Evolutionary conservation across 148 eudicot species (phyloP), one percentile per base, ranked within the genome.

Genomic region (Fagopyrum homotropicum): DNA sequence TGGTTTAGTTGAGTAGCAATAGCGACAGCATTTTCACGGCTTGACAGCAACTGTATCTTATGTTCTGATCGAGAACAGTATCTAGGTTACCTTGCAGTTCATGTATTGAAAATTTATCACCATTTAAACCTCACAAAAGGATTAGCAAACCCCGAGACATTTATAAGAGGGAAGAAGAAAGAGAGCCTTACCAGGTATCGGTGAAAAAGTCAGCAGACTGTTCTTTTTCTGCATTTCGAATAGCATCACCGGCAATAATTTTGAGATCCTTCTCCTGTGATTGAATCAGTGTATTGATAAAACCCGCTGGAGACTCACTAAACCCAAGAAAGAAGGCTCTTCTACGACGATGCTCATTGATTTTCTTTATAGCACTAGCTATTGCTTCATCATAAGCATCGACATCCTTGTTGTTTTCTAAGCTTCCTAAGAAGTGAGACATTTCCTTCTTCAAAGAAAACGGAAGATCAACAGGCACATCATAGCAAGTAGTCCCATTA

Each of bases 291-390:
- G 89, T 75, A 81, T 90, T 90, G 77, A 92, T 84, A 82, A 95
- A 95, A 75, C 92, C 97, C 0, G 96, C 90, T 17, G 98, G 98
- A 54, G 96, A 92, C 78, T 92, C 89, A 76, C 97, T 95, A 54
- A 95, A 92, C 26, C 98, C 98, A 9, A 92, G 89, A 86, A 95
- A 95, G 84, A 95, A 95, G 73, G 96, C 93, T 59, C 91, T 84
- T 80, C 96, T 86, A 7, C 81, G 80, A 64, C 84, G 82, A 84
- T 92, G 98, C 74, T 95, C 97, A 75, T 89, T 79, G 76, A 95
- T 88, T 85, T 92, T 90, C 87, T 90, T 89, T 72, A 92, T 80
- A 52, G 98, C 93, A 84, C 84, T 75, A 78, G 84, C 86, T 73
- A 95, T 92, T 52, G 86, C 84, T 73, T 84, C 84, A 69, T 95